Base-by-base conservation (phyloP, 2,329 filamentous ascomycete genomes). In the Penicillium sp. region DNA sequence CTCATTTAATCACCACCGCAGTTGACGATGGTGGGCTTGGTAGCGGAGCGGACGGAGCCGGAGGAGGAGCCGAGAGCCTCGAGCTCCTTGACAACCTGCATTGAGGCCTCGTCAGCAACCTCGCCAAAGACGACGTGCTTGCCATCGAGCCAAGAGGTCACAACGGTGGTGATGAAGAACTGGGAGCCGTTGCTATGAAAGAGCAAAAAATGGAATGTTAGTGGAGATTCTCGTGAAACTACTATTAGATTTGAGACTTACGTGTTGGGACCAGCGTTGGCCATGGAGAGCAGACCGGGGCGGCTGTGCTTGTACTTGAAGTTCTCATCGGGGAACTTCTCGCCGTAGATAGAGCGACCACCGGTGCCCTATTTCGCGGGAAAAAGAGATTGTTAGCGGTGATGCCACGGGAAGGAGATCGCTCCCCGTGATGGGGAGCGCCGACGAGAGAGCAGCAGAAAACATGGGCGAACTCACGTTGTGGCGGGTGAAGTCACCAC, bases 321-420 rank as follows among this genome's bases (percentile, higher is more conserved):
- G 89, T 96, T 96, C 89, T 96, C 92, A 77, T 96, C 92, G 72
- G 87, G 81, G 76, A 96, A 96, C 85, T 94, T 95, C 81, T 96
- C 91, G 72, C 92, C 92, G 80, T 96, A 96, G 86, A 96, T 96
- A 78, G 91, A 96, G 82, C 90, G 90, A 80, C 92, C 91, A 82
- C 91, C 92, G 60, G 92, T 94, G 75, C 91, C 91, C 92, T 96
- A 58, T 57, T 66, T 54, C 39, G 33, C 6, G 58, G 6, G 56
- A 16, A 40, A n/a, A 37, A 19, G 36, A 24, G 31, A 10, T 10
- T 9, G 47, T 70, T 63, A 66, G 64, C 55, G 5, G 55, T 41
- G 35, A 14, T 31, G 14, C 18, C 24, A 52, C 13, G 7, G 7
- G 6, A 51, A 6, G 6, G 4, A 24, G 47, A 5, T 24, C 49